A percentile compares a stretch with the other conserved stretches of the same genome.
Conservation (phyloP, 441 rosid species). For the Pelargonium fulgidum region DNA sequence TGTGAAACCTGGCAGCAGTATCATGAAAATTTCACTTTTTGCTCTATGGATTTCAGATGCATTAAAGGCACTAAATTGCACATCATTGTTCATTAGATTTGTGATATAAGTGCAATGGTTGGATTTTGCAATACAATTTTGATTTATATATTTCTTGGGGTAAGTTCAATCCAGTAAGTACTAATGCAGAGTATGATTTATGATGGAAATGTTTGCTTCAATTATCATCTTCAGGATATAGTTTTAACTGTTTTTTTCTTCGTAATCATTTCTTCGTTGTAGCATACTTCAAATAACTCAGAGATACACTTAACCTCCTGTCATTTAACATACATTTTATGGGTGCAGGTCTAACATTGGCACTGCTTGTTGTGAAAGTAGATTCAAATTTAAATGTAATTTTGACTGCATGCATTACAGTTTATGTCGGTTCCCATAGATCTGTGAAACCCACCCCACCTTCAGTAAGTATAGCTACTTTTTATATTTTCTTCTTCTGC, state of each 20-base stretch:
- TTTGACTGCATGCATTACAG: constrained; percentile 76
- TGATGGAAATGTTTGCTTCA: too few relatives aligned
- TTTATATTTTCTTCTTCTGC: neutral
- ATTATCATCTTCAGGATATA: too few relatives aligned
- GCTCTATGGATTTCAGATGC: neutral
- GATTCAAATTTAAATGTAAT: constrained; percentile 84
- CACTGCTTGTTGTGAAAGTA: constrained; percentile 79
- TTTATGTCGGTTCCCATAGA: constrained; percentile 80
- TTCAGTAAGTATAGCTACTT: constrained; percentile 41
- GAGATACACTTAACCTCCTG: neutral
- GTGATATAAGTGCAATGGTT: too few relatives aligned
- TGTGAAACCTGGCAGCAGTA: neutral
- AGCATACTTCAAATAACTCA: too few relatives aligned
- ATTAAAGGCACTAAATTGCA: neutral
- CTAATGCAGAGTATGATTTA: too few relatives aligned
- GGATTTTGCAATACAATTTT: too few relatives aligned
- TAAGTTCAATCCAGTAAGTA: too few relatives aligned
- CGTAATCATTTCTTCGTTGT: too few relatives aligned
- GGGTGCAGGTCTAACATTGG: constrained; percentile 68
- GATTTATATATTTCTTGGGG: neutral
- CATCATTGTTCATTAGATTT: neutral
- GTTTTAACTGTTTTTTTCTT: too few relatives aligned
- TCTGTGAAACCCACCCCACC: constrained; percentile 88
- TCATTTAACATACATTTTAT: constrained; percentile 9
- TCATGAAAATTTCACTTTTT: neutral